A percentile compares a stretch with the other conserved stretches of the same genome.
phyloP scores from a whole-genome alignment of 2,329 filamentous ascomycete species.

The Canariomyces notabilis region DNA sequence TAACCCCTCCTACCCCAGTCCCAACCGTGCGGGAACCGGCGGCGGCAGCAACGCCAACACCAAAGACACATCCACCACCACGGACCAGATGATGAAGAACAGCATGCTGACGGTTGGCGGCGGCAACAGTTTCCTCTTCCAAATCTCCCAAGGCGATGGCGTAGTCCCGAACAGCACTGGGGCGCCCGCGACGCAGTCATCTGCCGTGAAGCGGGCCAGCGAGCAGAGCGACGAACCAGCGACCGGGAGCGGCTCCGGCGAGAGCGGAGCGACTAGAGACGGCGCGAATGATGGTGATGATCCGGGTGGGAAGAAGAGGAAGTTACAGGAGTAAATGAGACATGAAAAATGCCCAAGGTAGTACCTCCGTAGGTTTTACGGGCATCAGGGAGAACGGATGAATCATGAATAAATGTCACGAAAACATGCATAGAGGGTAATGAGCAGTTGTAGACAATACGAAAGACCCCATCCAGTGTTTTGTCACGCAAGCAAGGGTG shows the following conservation, averaged over 20 bases:
- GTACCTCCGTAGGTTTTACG: neutral
- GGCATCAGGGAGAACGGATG: neutral
- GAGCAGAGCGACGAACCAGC: conserved; percentile 21
- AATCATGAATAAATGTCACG: neutral
- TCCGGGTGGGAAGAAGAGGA: conserved; percentile 34
- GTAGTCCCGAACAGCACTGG: too few species aligned
- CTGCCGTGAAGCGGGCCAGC: conserved; percentile 32
- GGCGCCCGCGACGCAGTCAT: too few species aligned
- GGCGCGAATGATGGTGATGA: conserved; percentile 44
- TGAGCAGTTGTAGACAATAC: too few species aligned
- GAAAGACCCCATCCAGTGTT: too few species aligned
- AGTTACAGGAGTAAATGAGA: neutral
- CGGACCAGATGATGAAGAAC: conserved; percentile 8
- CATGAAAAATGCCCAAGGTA: neutral
- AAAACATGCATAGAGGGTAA: too few species aligned
- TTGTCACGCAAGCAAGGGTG: neutral
- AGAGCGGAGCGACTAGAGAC: conserved; percentile 53
- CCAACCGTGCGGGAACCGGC: neutral
- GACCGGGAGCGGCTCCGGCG: conserved; percentile 27
- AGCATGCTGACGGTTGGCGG: conserved; percentile 22
- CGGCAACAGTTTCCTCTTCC: conserved; percentile 13
- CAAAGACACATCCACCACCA: neutral
- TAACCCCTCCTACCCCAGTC: conserved; percentile 3
- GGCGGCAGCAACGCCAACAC: neutral
- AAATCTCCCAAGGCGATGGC: neutral